Percentiles rank a stretch among this genome's conserved stretches.
phyloP scores from a whole-genome alignment of 2,329 filamentous ascomycete species.

The Neocucurbitaria cava region DNA sequence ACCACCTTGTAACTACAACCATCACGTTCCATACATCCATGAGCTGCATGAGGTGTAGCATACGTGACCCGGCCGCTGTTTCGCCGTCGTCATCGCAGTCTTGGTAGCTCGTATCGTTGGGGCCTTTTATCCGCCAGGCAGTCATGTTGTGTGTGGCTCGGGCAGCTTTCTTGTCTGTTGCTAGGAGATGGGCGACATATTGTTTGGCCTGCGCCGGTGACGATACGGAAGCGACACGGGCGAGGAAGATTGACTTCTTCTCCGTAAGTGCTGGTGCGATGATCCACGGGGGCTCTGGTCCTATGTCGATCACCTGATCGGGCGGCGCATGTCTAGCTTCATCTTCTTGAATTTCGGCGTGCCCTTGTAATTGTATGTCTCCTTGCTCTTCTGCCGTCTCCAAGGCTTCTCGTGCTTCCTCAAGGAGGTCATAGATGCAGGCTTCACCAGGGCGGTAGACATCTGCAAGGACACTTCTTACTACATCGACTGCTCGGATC shows the following conservation, averaged over 20 bases:
- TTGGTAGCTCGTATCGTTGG: conserved; percentile 69
- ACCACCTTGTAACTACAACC: conserved; percentile 95
- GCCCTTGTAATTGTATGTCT: conserved; percentile 32
- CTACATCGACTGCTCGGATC: conserved; percentile 71
- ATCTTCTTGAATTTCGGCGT: conserved; percentile 15
- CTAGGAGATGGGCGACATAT: conserved; percentile 77
- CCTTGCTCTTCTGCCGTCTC: conserved; percentile 55
- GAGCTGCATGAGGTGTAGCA: conserved; percentile 90
- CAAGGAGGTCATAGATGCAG: conserved; percentile 90
- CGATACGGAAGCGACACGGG: conserved; percentile 73
- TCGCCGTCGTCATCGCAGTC: conserved; percentile 98
- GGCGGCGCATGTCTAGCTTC: neutral
- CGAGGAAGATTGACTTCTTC: conserved; percentile 88
- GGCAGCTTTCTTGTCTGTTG: conserved; percentile 84
- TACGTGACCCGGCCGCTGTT: conserved; percentile 82
- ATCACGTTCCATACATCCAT: conserved; percentile 95
- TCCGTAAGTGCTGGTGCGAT: conserved; percentile 77
- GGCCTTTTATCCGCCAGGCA: conserved; percentile 81
- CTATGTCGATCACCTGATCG: conserved; percentile 28
- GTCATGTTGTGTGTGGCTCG: conserved; percentile 93
- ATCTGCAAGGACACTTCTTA: conserved; percentile 70
- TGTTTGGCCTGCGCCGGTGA: conserved; percentile 74
- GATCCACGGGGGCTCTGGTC: conserved; percentile 69
- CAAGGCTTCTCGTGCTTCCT: conserved; percentile 62
- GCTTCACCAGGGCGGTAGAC: conserved; percentile 77